Evolutionary conservation across 176 grass and related monocot species (phyloP), one percentile per base, ranked within the genome.

Genomic region (Dactylis glomerata): DNA sequence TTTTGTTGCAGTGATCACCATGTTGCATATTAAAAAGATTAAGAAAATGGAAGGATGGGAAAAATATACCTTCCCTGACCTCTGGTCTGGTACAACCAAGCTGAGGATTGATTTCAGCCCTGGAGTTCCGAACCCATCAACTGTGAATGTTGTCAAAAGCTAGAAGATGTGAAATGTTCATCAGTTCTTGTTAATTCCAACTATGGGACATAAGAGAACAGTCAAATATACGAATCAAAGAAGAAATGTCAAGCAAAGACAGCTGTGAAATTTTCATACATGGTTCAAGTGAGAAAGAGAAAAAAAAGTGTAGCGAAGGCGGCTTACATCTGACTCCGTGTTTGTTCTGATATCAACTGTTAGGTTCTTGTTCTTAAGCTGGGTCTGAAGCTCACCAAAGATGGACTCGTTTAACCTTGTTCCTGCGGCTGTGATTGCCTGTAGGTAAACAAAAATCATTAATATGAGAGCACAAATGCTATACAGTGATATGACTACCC

Each of bases 81-180:
- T 86, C 79, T 97, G 89, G 76, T 97, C 89, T 33, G 89, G 94
- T 82, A 97, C 81, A 77, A 90, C 85, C 52, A 97, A 88, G 54
- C 80, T 94, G 78, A 97, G 84, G 73, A 97, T 87, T 40, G 89
- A 87, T 84, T 86, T 97, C 33, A 97, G 75, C 55, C 89, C 87
- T 45, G 92, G 85, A 51, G 89, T 92, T 64, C 80, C 87, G 33
- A 97, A 76, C 85, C 90, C 79, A 52, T 97, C 75, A 32, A 88
- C 55, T 40, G 85, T 92, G 50, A 94, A 38, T 59, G 82, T 94
- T 10, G 92, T 94, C 78, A 86, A 82, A 84, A 97, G 85, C 94
- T 97, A 87, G 17, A 68, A 85, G 46, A 81, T 58, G 75, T 15
- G 32, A 64, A 81, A 42, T 45, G 85, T 22, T 19, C 71, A 50